Evolutionary conservation across 106 monocot species (phyloP), one percentile per base, ranked within the genome.

Genomic region (Acorus calamus): DNA sequence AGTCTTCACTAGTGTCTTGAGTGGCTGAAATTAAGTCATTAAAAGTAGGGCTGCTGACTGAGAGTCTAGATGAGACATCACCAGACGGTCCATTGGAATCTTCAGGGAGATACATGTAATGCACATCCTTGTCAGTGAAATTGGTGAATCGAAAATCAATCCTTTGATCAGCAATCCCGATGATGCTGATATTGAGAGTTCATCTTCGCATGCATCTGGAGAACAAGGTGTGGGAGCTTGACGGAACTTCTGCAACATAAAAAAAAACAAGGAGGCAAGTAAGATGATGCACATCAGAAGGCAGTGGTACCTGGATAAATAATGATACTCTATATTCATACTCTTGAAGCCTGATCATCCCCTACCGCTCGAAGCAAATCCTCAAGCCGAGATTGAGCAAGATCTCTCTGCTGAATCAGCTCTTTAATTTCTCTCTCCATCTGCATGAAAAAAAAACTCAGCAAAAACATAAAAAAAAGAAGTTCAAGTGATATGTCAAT

Each of bases 401-500:
- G 70, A 69, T 92, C 83, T 47, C 83, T 65, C 65, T 99, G 85
- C 52, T 76, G 77, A 10, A 74, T 88, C 14, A 92, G 52, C 63
- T 88, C 98, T 69, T 73, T 99, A 52, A 92, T 86, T 69, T 99
- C 83, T 59, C 73, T 88, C 68, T 92, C 98, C 98, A 99, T 79
- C 98, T 96, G 74, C 44, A 70, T 50, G 14, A 50, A 70, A 41
- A 57, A 77, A n/a, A 28, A 10, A 50, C 28, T 28, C 28, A 28
- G 28, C 28, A 28, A 28, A 28, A 28, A 28, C 28, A 28, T 28
- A 28, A 28, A 28, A 28, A 28, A 28, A 28, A 28, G n/a, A 28
- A 28, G 28, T 28, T 28, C 1, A 28, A 28, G 28, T 28, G 28
- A 28, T 28, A 28, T 28, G 28, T 28, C 28, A 28, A 28, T 1